Evolutionary conservation across 768 basidiomycete genomes (phyloP).

Genomic region (Lactarius quietus): DNA sequence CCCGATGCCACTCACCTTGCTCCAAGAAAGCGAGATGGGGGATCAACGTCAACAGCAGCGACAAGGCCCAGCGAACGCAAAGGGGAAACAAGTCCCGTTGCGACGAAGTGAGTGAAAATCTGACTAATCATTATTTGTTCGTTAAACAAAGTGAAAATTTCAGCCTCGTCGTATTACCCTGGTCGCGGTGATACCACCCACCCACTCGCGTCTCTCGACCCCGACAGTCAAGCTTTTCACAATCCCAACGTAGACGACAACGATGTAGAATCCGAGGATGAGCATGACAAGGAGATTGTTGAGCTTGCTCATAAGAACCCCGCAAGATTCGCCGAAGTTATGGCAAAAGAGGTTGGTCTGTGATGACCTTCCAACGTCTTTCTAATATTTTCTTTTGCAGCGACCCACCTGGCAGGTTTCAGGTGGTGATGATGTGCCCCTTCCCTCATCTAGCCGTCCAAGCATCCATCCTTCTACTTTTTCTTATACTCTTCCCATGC

Average conservation of each 20-base stretch:
- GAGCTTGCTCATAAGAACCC: neutral
- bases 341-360: no score
- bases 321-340: neutral
- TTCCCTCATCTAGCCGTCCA: no score
- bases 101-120: no score
- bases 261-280: neutral
- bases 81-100: no score
- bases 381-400: neutral
- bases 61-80: no score
- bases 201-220: neutral
- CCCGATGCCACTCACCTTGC: no score
- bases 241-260: neutral
- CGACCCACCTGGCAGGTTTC: neutral
- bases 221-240: neutral
- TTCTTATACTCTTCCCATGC: no score
- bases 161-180: neutral
- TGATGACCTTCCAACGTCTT: neutral
- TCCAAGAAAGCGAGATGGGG: no score
- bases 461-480: no score
- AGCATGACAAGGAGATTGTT: neutral
- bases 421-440: no score
- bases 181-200: neutral
- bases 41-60: no score
- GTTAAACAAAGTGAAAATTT: neutral
- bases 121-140: neutral